A percentile compares a stretch with the other conserved stretches of the same genome.
Evolutionary conservation across 441 rosid genomes (phyloP).

Genomic region (Bruguiera hainesii): DNA sequence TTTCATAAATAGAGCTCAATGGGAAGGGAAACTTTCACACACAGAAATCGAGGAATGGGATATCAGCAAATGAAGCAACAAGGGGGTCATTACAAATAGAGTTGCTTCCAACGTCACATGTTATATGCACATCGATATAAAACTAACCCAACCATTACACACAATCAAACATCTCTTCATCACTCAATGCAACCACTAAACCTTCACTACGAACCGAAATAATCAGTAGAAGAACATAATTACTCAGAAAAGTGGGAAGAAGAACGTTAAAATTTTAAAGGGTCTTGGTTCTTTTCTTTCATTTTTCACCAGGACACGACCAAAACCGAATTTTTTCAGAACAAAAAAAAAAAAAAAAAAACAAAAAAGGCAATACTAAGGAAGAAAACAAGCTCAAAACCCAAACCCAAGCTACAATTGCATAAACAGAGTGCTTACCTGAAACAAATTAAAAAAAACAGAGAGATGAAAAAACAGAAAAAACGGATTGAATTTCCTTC

Average conservation of each 20-base stretch:
- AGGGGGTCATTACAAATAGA: too few species aligned
- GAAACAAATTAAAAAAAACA: not conserved
- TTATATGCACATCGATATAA: too few species aligned
- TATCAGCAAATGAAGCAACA: too few species aligned
- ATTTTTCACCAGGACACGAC: too few species aligned
- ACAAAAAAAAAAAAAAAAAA: not conserved
- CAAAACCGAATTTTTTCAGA: not conserved
- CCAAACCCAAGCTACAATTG: not conserved
- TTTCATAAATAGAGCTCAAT: too few species aligned
- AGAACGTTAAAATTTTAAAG: not conserved
- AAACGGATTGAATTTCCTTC: too few species aligned
- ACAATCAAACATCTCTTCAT: too few species aligned
- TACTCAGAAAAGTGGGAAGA: not conserved
- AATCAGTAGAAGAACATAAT: not conserved
- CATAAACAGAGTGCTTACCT: slow-evolving; percentile 3
- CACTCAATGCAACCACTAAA: not conserved
- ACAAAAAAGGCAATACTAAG: too few species aligned
- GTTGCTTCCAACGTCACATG: too few species aligned
- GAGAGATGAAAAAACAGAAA: not conserved
- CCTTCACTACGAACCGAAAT: slow-evolving; percentile 1
- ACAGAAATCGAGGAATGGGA: too few species aligned
- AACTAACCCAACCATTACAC: too few species aligned
- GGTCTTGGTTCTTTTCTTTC: slow-evolving; percentile 1
- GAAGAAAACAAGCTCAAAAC: not conserved
- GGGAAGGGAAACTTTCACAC: too few species aligned